Evolutionary conservation across 306 rosid species (phyloP), one percentile per base, ranked within the genome.

Genomic region (Begonia peltatifolia): DNA sequence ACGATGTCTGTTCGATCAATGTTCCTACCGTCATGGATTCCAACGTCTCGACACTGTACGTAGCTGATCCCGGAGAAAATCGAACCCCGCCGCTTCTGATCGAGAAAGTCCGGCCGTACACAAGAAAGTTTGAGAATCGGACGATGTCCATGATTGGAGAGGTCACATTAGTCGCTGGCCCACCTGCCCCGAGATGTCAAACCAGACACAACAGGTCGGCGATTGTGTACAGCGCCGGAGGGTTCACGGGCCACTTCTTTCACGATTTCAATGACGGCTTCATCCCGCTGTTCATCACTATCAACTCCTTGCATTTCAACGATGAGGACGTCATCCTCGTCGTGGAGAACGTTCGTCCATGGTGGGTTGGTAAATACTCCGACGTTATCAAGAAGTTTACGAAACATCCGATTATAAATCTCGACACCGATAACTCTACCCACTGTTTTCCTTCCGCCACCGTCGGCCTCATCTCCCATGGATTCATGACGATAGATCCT

Each of bases 251-350:
- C 52, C 79, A 83, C 63, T 72, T 74, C 50, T 79, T 60, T 52
- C 84, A 79, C 9, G 84, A 71, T 6, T 68, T 83, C 41, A 70
- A 70, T 0, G 87, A 79, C 10, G 76, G 63, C 12, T 71, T 83
- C 56, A 51, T 79, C 47, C 76, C 87, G 10, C 70, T 83, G 50
- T 77, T 69, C 56, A 76, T 83, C 70, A 83, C 87, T 50, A 54
- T 60, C 17, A 56, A 69, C 14, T 61, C 78, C 0, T 2, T 68
- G 0, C 67, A 25, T 25, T 25, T 58, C 54, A 53, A 41, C 0
- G 8, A 70, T 30, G 74, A 47, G 54, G 54, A 79, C 12, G 63
- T 79, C 0, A 41, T 50, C 5, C 66, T 79, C 9, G 82, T 74
- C 41, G 52, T 77, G 17, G 58, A 48, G 0, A 67, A 77, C 11